phyloP scores from a whole-genome alignment of 129 eudicot species.

The Helichrysum umbraculigerum region DNA sequence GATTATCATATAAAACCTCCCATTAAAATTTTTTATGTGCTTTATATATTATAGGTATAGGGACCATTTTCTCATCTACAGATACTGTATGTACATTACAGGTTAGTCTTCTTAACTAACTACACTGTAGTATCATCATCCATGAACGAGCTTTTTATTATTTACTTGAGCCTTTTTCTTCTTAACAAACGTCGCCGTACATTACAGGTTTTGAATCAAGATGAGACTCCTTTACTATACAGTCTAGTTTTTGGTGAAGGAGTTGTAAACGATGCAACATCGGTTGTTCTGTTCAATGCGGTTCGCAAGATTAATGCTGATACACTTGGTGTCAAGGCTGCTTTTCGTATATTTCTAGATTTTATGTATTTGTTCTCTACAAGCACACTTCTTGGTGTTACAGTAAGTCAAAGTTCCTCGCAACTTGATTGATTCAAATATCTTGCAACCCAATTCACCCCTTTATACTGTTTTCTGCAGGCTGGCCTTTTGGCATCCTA shows the following conservation, averaged over 20 bases:
- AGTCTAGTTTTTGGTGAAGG: conserved; percentile 98
- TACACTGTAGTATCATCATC: background rate
- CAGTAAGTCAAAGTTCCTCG: conserved; percentile 40
- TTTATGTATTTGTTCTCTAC: conserved; percentile 83
- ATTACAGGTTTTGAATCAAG: conserved; percentile 80
- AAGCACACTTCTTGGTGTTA: conserved; percentile 82
- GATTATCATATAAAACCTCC: background rate
- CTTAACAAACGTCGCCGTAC: too few species aligned
- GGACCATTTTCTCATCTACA: conserved; percentile 90
- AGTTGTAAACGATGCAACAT: conserved; percentile 94
- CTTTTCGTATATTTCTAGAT: conserved; percentile 45
- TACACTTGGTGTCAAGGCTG: conserved; percentile 55
- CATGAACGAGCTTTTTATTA: background rate
- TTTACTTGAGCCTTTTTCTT: too few species aligned
- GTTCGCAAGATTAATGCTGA: conserved; percentile 70
- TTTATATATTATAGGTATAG: conserved; percentile 46
- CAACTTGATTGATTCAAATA: background rate
- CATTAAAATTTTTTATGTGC: background rate
- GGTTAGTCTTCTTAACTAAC: conserved; percentile 38
- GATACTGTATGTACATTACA: conserved; percentile 98
- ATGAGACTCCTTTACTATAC: conserved; percentile 93
- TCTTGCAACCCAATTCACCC: background rate
- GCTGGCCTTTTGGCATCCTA: conserved; percentile 81
- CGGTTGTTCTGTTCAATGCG: conserved; percentile 93
- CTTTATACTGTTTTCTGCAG: conserved; percentile 37